Base-by-base conservation (phyloP, 176 grass and related monocot genomes). In the Triticum dicoccoides region DNA sequence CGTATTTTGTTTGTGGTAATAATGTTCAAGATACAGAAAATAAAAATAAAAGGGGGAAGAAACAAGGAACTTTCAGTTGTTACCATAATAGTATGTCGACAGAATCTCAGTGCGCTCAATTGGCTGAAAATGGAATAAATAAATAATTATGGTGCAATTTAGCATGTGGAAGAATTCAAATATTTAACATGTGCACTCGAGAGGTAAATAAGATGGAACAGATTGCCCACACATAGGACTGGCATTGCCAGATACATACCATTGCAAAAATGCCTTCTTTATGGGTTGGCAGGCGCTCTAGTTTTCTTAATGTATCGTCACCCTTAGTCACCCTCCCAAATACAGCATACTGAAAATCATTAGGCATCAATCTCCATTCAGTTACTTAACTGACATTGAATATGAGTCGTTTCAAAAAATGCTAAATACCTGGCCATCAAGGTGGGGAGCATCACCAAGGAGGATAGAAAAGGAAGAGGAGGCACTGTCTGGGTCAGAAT, bases 181-280 rank as follows among this genome's bases (percentile, higher is more conserved):
- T 68, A 37, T 59, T 76, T 61, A 76, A 47, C 49, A 52, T 52
- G 49, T 15, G 49, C 49, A 52, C 62, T 69, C 76, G 29, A 76
- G 13, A 80, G 9, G 41, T 42, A 75, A 79, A 45, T 25, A 80
- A 67, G 25, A 7, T n/a, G 67, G 51, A 70, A 77, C 21, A 69
- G 49, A 84, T 58, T 4, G 7, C 7, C 5, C 42, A 14, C 44
- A 79, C 30, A 45, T 18, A 74, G 42, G 35, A 9, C 5, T 71
- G n/a, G 58, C 42, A 44, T 45, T 56, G 75, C 6, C 49, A 91
- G 44, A 75, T 27, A 76, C 76, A 66, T 92, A 96, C 97, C 94
- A 92, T 96, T 66, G 94, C 92, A 91, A 98, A 98, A 83, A 98
- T 96, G 37, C 92, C 97, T 91, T 98, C 92, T 84, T 74, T 91